These are phyloP conservation scores for Heracleum sosnowskyi DNA, from an alignment of 129 eudicot genomes.

Conservation along the genomic window DNA sequence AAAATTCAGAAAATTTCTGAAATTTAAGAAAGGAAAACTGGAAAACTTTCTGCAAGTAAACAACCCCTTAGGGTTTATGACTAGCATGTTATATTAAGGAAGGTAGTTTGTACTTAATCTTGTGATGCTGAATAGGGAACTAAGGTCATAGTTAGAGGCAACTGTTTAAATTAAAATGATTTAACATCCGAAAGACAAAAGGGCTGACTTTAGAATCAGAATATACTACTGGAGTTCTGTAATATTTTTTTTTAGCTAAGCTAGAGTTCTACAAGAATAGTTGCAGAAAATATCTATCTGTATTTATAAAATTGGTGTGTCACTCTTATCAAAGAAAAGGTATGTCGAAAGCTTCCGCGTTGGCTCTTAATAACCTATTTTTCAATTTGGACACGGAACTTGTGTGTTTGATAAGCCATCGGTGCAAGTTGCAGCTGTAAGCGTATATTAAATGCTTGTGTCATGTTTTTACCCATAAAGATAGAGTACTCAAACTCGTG, in stretches of 20 bases:
- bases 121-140: not conserved
- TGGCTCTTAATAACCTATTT: not conserved
- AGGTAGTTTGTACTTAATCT: not conserved
- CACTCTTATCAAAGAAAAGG: not conserved
- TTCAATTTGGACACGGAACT: not conserved
- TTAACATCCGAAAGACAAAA: not conserved
- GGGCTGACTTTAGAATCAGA: not conserved
- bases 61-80: not conserved
- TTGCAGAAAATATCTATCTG: not conserved
- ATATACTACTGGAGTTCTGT: not conserved
- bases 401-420: not conserved
- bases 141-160: not conserved
- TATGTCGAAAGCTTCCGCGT: not conserved
- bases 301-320: not conserved
- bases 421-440: constrained; percentile 2
- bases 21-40: too few relatives aligned
- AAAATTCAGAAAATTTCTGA: too few relatives aligned
- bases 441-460: not conserved
- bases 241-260: not conserved
- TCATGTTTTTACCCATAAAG: not conserved
- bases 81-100: not conserved
- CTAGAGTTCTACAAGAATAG: not conserved
- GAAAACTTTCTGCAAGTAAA: too few relatives aligned
- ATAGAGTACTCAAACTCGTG: not conserved
- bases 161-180: not conserved